phyloP scores from a whole-genome alignment of 768 basidiomycete species.

The Trametes cingulata region DNA sequence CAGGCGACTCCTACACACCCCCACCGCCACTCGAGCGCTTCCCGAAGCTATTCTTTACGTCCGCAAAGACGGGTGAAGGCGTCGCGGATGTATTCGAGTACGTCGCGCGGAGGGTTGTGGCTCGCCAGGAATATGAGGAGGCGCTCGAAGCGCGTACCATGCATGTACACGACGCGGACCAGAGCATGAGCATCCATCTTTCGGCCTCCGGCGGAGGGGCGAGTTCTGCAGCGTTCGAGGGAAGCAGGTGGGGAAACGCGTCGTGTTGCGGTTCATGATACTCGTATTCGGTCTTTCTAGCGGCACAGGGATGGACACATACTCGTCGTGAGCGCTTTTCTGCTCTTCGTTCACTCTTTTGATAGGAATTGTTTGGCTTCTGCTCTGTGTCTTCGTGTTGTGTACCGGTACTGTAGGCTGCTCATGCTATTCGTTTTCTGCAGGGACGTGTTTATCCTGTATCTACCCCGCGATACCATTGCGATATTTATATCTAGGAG shows the following conservation, averaged over 20 bases:
- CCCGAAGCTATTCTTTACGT: constrained; percentile 71
- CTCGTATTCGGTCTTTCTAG: not conserved
- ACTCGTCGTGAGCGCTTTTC: not conserved
- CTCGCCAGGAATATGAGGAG: constrained; percentile 69
- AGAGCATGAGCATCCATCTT: constrained; percentile 41
- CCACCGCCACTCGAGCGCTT: constrained; percentile 47
- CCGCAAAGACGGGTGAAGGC: constrained; percentile 76
- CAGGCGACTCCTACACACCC: constrained; percentile 5
- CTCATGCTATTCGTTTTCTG: constrained; percentile 6
- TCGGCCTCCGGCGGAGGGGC: not conserved
- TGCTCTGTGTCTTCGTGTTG: not conserved
- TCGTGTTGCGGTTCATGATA: constrained; percentile 15
- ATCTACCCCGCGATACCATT: constrained; percentile 3
- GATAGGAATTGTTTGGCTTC: not conserved
- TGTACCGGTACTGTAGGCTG: constrained; percentile 15
- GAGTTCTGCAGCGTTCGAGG: constrained; percentile 4
- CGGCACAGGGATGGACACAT: not conserved
- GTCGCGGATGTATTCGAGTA: constrained; percentile 78
- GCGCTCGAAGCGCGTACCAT: constrained; percentile 47
- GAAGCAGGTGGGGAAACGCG: not conserved
- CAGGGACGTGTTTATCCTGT: constrained; percentile 10
- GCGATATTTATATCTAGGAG: constrained; percentile 2
- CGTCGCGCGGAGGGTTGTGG: constrained; percentile 61
- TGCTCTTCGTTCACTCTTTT: not conserved
- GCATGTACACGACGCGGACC: constrained; percentile 41